Conservation (phyloP, 2,329 filamentous ascomycete genomes). For the Fusarium sublunatum region DNA sequence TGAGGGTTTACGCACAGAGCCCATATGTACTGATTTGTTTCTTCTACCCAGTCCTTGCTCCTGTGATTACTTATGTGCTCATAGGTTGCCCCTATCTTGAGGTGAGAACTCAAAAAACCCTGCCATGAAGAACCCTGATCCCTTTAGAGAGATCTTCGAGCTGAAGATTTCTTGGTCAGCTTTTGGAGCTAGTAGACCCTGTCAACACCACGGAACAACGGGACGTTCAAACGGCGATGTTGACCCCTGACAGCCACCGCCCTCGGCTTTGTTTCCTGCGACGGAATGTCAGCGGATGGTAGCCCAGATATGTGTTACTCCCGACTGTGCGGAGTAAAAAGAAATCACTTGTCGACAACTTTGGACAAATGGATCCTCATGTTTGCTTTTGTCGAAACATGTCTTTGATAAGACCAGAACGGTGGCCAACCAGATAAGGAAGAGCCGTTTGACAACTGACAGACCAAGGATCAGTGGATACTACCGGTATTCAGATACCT, state of each 20-base stretch:
- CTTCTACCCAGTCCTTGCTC: no score
- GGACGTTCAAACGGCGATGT: constrained; percentile 10
- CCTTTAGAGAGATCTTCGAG: background rate
- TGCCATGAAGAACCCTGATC: background rate
- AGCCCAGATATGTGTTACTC: constrained; percentile 10
- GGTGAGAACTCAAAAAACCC: no score
- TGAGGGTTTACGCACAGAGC: no score
- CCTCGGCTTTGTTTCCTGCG: constrained; percentile 12
- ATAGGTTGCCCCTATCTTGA: background rate
- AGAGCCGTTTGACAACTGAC: constrained; percentile 3
- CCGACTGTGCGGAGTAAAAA: background rate
- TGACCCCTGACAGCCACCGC: constrained; percentile 14
- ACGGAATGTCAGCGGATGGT: constrained; percentile 18
- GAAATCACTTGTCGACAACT: background rate
- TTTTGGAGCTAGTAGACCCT: constrained; percentile 16
- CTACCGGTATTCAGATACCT: background rate
- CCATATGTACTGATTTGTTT: no score
- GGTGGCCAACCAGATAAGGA: constrained; percentile 15
- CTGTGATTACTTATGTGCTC: background rate
- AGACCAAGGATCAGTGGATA: constrained; percentile 4
- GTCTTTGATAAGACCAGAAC: constrained; percentile 2
- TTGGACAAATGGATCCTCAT: constrained; percentile 3
- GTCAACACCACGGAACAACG: background rate
- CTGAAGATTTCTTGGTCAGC: background rate
- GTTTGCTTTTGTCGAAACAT: constrained; percentile 23